A percentile compares a stretch with the other conserved stretches of the same genome.
phyloP scores from a whole-genome alignment of 208 protist species.

The Crithidia acanthocephali region DNA sequence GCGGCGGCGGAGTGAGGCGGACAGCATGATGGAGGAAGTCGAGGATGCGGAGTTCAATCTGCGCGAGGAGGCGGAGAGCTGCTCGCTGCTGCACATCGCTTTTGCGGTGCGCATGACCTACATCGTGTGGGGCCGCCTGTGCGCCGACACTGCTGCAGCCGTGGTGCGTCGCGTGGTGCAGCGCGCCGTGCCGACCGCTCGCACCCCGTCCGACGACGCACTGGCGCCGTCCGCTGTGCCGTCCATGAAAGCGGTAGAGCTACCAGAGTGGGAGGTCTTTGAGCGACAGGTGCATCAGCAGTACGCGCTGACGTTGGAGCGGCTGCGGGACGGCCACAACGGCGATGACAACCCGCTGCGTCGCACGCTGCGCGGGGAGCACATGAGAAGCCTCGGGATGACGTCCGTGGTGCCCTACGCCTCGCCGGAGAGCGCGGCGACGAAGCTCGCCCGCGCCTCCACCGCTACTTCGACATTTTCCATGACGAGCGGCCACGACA shows the following conservation, averaged over 20 bases:
- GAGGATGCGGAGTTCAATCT: constrained; percentile 53
- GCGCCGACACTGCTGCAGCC: constrained; percentile 10
- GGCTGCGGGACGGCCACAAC: constrained; percentile 27
- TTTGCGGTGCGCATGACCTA: constrained; percentile 79
- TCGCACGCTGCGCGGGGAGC: constrained; percentile 12
- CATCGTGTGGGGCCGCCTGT: constrained; percentile 72
- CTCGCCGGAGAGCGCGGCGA: neutral
- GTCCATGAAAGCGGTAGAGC: constrained; percentile 5
- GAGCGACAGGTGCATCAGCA: constrained; percentile 16
- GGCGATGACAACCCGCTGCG: constrained; percentile 32
- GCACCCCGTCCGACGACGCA: neutral
- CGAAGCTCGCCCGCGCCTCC: neutral
- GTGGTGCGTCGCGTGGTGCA: constrained; percentile 20
- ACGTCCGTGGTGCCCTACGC: neutral
- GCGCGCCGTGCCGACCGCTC: constrained; percentile 14
- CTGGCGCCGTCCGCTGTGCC: neutral
- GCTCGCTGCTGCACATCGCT: constrained; percentile 72
- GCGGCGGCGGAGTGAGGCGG: neutral
- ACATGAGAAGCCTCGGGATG: neutral
- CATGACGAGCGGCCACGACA: neutral
- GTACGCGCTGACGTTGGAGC: constrained; percentile 11
- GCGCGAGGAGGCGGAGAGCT: constrained; percentile 71
- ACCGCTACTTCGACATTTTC: neutral
- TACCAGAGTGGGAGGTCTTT: constrained; percentile 30
- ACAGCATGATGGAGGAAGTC: constrained; percentile 9